Evolutionary conservation across 768 basidiomycete species (phyloP), one percentile per base, ranked within the genome.

Genomic region (Suillus cothurnatus): DNA sequence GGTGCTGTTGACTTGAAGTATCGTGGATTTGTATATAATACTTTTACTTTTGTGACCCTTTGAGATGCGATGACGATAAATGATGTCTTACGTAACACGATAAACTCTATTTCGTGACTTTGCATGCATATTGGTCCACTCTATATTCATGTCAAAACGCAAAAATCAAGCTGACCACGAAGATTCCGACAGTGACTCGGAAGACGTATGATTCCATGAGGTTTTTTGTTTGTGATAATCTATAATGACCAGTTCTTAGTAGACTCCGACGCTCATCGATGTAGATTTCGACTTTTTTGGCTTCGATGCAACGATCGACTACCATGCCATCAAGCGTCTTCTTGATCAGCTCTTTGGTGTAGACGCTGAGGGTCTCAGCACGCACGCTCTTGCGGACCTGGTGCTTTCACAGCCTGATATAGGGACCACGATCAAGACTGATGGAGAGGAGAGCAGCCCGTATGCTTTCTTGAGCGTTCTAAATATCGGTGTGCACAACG

Each of bases 391-490:
- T 4, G 85, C 92, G 0, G 93, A 96, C 62, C 82, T 96, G 32
- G 86, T 98, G 19, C 77, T 96, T 19, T 79, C 83, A 1, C 91
- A 94, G 69, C 87, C 90, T 0, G 72, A 81, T 15, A 86, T 95
- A 6, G 97, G 97, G 21, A 93, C 92, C 39, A 95, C 93, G 0
- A 88, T 98, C 71, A 98, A 98, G 79, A 93, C 92, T 14, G 96
- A 99, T 15, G 74, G 77, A 32, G 72, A 71, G 11, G 74, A 70
- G 6, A 71, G 60, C 4, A 96, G 97, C 79, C 95, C 97, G 12
- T 95, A 90, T 72, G 95, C 94, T 3, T 80, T 96, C 52, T 77
- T 98, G 61, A 94, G 92, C 7, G 91, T 93, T 52, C 73, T 99
- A 31, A 94, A 97, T 74, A 83, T 95, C 79, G 82, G 86, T 63